These are phyloP conservation scores for Knoxdaviesia capensis DNA, from an alignment of 2,329 filamentous ascomycete species.

Conservation along the genomic window DNA sequence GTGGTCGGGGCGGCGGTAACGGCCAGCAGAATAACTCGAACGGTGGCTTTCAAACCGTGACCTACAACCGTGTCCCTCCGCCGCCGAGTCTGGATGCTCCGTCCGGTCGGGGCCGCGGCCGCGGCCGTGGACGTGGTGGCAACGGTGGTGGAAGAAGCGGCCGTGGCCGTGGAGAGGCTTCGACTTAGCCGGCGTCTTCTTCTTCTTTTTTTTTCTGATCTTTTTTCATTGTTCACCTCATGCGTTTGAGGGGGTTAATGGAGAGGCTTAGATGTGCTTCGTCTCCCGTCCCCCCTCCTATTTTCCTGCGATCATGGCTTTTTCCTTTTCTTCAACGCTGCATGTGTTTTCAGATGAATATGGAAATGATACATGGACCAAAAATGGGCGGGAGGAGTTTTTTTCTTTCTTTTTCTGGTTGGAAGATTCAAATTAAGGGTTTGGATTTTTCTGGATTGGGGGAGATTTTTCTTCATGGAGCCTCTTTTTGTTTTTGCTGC, in stretches of 20 bases:
- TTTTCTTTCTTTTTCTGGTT: conserved; percentile 1
- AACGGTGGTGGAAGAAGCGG: conserved; percentile 16
- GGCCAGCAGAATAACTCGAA: conserved; percentile 9
- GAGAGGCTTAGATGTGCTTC: no score
- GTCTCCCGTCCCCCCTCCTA: no score
- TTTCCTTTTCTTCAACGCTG: no score
- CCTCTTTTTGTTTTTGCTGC: no score
- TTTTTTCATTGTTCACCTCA: no score
- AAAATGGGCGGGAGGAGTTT: neutral
- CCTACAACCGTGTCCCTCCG: conserved; percentile 38
- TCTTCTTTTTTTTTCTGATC: no score
- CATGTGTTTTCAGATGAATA: no score
- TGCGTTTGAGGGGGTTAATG: no score
- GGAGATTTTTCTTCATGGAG: no score
- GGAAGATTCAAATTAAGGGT: neutral
- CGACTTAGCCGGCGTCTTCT: neutral
- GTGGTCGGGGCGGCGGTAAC: conserved; percentile 10
- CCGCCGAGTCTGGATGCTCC: conserved; percentile 32
- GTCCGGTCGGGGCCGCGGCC: conserved; percentile 18
- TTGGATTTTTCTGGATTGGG: no score
- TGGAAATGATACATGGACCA: no score
- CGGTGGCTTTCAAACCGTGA: conserved; percentile 1
- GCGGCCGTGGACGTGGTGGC: conserved; percentile 19
- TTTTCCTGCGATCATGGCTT: no score
- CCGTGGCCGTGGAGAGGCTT: conserved; percentile 12